phyloP scores from a whole-genome alignment of 129 eudicot genomes.

The Ambrosia trifida region DNA sequence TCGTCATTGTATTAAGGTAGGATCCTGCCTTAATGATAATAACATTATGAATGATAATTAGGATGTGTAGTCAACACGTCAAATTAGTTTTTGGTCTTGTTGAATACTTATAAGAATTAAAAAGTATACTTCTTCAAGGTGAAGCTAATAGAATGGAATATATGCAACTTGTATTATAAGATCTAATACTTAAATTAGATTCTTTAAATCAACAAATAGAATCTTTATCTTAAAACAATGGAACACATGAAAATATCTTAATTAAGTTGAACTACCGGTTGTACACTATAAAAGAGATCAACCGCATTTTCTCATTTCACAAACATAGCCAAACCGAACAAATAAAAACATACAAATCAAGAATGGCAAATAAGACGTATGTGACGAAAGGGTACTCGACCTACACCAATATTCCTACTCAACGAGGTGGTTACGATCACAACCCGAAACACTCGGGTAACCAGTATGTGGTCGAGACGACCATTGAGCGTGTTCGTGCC shows the following conservation, averaged over 20 bases:
- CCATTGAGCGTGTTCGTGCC: slow-evolving; percentile 9
- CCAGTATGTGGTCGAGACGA: slow-evolving; percentile 19
- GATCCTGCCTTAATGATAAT: no score
- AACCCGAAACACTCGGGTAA: slow-evolving; percentile 3
- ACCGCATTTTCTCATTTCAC: background rate
- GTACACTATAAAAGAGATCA: slow-evolving; percentile 18
- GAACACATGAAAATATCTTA: slow-evolving; percentile 14
- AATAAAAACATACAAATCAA: slow-evolving; percentile 10
- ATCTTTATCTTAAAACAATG: slow-evolving; percentile 21
- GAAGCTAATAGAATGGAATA: slow-evolving; percentile 31
- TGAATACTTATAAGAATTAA: background rate
- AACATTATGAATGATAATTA: no score
- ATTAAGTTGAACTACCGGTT: background rate
- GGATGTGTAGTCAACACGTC: background rate
- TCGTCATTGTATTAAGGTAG: no score
- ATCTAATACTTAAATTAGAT: slow-evolving; percentile 12
- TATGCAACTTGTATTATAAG: slow-evolving; percentile 19
- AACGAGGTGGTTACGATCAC: slow-evolving; percentile 6
- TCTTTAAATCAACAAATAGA: slow-evolving; percentile 15
- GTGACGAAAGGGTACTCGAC: slow-evolving; percentile 35
- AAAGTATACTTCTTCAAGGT: background rate
- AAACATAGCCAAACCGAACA: slow-evolving; percentile 16
- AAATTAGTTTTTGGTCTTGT: slow-evolving; percentile 8
- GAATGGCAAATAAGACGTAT: slow-evolving; percentile 22
- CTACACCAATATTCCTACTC: slow-evolving; percentile 22